These are phyloP conservation scores for Parmales sp. DNA, from an alignment of 108 stramenopile genomes.

Conservation along the genomic window DNA sequence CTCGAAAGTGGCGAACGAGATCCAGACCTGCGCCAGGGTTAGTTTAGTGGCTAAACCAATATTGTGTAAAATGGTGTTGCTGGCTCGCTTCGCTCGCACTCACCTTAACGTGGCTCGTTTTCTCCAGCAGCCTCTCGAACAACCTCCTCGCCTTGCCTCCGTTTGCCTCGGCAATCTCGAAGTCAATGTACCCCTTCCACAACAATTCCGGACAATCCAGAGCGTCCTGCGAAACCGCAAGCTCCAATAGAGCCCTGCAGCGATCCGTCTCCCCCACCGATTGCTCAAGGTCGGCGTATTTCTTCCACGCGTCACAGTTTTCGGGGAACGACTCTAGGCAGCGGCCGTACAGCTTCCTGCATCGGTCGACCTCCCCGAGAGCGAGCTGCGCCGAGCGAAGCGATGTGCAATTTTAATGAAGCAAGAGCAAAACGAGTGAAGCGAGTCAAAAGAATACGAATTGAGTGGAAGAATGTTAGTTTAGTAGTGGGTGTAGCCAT, in stretches of 20 bases:
- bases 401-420: neutral
- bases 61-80: no score
- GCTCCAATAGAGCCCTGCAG: slow-evolving; percentile 87
- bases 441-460: no score
- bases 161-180: slow-evolving; percentile 83
- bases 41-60: slow-evolving; percentile 36
- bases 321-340: slow-evolving; percentile 84
- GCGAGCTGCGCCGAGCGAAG: slow-evolving; percentile 54
- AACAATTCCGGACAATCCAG: slow-evolving; percentile 96
- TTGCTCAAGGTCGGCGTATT: slow-evolving; percentile 83
- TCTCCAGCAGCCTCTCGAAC: slow-evolving; percentile 84
- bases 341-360: slow-evolving; percentile 82
- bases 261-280: slow-evolving; percentile 86
- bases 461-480: no score
- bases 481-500: no score
- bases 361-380: slow-evolving; percentile 94
- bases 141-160: slow-evolving; percentile 61
- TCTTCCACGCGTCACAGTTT: slow-evolving; percentile 76
- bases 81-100: no score
- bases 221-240: slow-evolving; percentile 77
- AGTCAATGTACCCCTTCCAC: slow-evolving; percentile 97
- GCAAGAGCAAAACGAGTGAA: no score
- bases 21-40: slow-evolving; percentile 48
- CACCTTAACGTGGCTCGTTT: slow-evolving; percentile 91
- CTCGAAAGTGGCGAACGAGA: slow-evolving; percentile 69